Base-by-base conservation (phyloP, 1,139 yeast species). In the Candida sp. region DNA sequence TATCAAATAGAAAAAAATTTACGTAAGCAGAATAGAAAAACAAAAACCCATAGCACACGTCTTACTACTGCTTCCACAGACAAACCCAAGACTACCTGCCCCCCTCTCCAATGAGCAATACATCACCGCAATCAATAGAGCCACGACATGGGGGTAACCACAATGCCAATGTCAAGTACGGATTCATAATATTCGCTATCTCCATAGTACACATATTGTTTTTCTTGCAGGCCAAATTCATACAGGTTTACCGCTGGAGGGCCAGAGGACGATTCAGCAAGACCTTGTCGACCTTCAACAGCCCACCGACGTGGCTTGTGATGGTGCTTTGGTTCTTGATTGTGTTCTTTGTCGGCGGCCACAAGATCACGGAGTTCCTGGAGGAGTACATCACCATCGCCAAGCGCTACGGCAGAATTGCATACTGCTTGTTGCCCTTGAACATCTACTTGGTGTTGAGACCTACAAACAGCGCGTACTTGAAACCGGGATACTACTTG, bases 371-470 rank as follows among this genome's bases (percentile, higher is more conserved):
- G 26, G 58, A 63, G 31, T 46, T 63, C 51, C 28, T 57, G 34
- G 65, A 67, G 45, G 57, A 66, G 56, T 64, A 64, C 48, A 47
- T 60, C 28, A 59, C 61, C 3, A 50, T 65, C 7, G 54, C 72
- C 17, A 77, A 77, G 54, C 59, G 89, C 31, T 67, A 69, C 47
- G 90, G 86, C 6, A 75, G 97, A 54, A 63, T 91, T 5, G 74
- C 90, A 0, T 88, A 84, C 58, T 81, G 87, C 1, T 66, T 87
- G 51, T 69, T 89, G 26, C 96, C 96, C 0, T 69, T 90, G 33
- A 77, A 85, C 50, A 69, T 90, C 9, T 76, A 85, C 47, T 65
- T 91, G 12, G 81, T 85, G 0, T 60, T 88, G 33, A 72, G 90
- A 47, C 92, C 96, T 3, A 31, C 57, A 6, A 60, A 63, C 47